Conservation (phyloP, 2,329 filamentous ascomycete genomes). For the Gnomoniopsis sp. region DNA sequence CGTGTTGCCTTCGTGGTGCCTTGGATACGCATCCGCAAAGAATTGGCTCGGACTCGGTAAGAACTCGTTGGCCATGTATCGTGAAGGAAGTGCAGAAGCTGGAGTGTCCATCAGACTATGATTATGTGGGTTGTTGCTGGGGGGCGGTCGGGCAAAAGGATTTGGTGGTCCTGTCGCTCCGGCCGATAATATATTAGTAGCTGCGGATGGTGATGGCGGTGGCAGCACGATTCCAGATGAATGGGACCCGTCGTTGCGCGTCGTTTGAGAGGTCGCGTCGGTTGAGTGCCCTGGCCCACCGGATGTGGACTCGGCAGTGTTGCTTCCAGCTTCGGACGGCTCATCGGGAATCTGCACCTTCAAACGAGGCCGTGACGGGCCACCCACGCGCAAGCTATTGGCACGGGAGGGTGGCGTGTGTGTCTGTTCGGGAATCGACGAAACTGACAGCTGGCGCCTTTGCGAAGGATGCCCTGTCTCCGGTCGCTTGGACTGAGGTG, state of each 20-base stretch:
- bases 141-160: slow-evolving; percentile 85
- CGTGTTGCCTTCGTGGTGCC: slow-evolving; percentile 72
- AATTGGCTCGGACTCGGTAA: slow-evolving; percentile 89
- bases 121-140: slow-evolving; percentile 56
- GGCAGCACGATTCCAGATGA: slow-evolving; percentile 76
- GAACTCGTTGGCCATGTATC: slow-evolving; percentile 84
- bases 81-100: slow-evolving; percentile 87
- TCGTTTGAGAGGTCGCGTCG: slow-evolving; percentile 54
- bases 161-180: slow-evolving; percentile 92
- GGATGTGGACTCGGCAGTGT: slow-evolving; percentile 68
- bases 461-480: slow-evolving; percentile 47
- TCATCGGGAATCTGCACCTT: slow-evolving; percentile 96
- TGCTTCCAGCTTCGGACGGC: slow-evolving; percentile 66
- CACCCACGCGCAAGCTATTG: slow-evolving; percentile 69
- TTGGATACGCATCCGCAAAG: slow-evolving; percentile 85
- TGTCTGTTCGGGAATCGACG: slow-evolving; percentile 61
- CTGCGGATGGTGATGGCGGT: slow-evolving; percentile 86
- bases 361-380: slow-evolving; percentile 69
- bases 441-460: slow-evolving; percentile 50
- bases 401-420: slow-evolving; percentile 72
- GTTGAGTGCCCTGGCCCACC: slow-evolving; percentile 52
- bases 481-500: slow-evolving; percentile 49
- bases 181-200: slow-evolving; percentile 73
- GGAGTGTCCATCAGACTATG: slow-evolving; percentile 67
- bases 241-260: slow-evolving; percentile 53